Evolutionary conservation across 1,284 basidiomycete species (phyloP).

Genomic region (Melampsora americana): DNA sequence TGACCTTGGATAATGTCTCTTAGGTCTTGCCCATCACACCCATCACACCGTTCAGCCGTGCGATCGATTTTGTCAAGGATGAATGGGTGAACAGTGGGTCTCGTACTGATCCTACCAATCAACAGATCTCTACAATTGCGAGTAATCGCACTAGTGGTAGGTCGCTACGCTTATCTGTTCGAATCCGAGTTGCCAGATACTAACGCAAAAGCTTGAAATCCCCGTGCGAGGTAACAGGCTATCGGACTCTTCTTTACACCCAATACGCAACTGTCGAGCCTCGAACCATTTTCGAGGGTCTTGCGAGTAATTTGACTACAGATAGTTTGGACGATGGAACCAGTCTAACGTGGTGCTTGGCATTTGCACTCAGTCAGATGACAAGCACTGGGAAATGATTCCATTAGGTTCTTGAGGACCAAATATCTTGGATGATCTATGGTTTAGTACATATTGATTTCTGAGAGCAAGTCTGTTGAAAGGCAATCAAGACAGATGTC

Average conservation of each 20-base stretch:
- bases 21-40: constrained; percentile 42
- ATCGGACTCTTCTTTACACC: constrained; percentile 36
- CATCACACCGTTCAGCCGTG: constrained; percentile 29
- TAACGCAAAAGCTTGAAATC: background rate
- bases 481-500: too few relatives aligned
- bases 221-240: constrained; percentile 4
- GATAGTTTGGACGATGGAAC: constrained; percentile 33
- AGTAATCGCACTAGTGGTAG: constrained; percentile 36
- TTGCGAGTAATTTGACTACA: constrained; percentile 6
- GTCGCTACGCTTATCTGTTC: background rate
- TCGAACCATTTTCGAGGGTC: constrained; percentile 4
- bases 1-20: background rate
- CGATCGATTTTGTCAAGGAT: constrained; percentile 27
- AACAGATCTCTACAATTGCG: constrained; percentile 30
- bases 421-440: too few relatives aligned
- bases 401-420: too few relatives aligned
- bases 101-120: background rate
- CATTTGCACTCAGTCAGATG: constrained; percentile 40
- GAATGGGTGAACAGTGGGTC: constrained; percentile 36
- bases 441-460: too few relatives aligned
- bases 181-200: background rate
- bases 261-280: constrained; percentile 42
- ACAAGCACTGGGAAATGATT: too few relatives aligned
- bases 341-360: constrained; percentile 38
- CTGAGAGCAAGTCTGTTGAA: too few relatives aligned